These are phyloP conservation scores for Elongisporangium undulatum DNA, from an alignment of 352 stramenopile species.

Conservation along the genomic window DNA sequence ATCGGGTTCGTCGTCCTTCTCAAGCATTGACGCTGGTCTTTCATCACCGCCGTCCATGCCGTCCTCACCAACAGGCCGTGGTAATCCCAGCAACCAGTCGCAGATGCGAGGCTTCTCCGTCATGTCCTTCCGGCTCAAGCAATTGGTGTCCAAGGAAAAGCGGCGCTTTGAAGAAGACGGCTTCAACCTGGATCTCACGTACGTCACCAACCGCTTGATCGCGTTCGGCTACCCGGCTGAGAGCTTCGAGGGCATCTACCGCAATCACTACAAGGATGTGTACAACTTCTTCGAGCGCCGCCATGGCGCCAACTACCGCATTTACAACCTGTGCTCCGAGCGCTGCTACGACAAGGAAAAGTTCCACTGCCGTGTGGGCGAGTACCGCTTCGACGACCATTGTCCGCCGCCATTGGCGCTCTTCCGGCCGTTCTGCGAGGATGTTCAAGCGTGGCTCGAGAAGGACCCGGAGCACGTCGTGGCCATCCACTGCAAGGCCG, in stretches of 20 bases:
- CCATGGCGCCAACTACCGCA: slow-evolving; percentile 73
- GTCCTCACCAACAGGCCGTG: slow-evolving; percentile 9
- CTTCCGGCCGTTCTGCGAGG: slow-evolving; percentile 64
- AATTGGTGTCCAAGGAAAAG: slow-evolving; percentile 91
- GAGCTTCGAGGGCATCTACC: slow-evolving; percentile 85
- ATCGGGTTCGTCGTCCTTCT: neutral
- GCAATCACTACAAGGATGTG: slow-evolving; percentile 89
- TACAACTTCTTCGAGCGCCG: slow-evolving; percentile 87
- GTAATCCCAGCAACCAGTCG: slow-evolving; percentile 14
- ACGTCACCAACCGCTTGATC: slow-evolving; percentile 85
- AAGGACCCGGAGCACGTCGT: slow-evolving; percentile 69
- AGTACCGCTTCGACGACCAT: slow-evolving; percentile 89
- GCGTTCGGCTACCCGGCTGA: slow-evolving; percentile 87
- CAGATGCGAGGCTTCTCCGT: slow-evolving; percentile 36
- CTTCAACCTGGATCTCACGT: slow-evolving; percentile 92
- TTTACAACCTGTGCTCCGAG: slow-evolving; percentile 92
- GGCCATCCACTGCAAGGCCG: slow-evolving; percentile 90
- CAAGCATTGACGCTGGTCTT: neutral
- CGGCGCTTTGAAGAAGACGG: slow-evolving; percentile 79
- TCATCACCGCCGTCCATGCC: neutral
- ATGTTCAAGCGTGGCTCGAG: slow-evolving; percentile 53
- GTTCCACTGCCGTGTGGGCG: slow-evolving; percentile 64
- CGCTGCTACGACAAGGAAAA: slow-evolving; percentile 74
- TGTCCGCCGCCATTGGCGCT: slow-evolving; percentile 72
- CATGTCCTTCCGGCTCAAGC: slow-evolving; percentile 57